Base-by-base conservation (phyloP, 2,329 filamentous ascomycete genomes). In the Raffaelea deltoideospora region DNA sequence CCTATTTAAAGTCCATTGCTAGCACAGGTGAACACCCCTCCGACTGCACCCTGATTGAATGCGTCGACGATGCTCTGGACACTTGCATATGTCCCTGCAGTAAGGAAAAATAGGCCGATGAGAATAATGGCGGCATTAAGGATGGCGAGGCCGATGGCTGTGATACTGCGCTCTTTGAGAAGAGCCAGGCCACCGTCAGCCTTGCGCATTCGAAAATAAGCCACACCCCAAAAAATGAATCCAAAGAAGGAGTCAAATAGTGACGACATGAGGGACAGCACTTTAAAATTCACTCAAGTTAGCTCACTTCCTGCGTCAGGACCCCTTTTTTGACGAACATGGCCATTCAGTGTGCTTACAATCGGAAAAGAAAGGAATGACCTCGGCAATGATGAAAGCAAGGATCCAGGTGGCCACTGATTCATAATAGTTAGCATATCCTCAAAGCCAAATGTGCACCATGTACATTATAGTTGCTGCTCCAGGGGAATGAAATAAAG, bases 171-270 rank as follows among this genome's bases (percentile, higher is more conserved):
- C 2, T 58, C 60, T 43, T 63, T 67, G 35, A 69, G 64, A 23
- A 70, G 64, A 1, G 62, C 58, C 3, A 65, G 51, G 7, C 67
- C 64, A 26, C 72, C 66, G 43, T 83, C 78, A 2, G 70, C 78
- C 17, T 60, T 61, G 33, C 80, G 68, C 79, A 88, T 83, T 38
- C 79, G 71, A 50, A 86, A 70, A 51, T 84, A 88, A 1, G 81
- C 82, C 2, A 84, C 69, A 11, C 79, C 82, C 82, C 82, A 95
- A 64, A 94, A 95, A 51, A 94, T 93, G 64, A 94, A 95, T 19
- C 87, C 87, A 49, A 88, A 88, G 67, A 86, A 88, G 37, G 81
- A 88, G 58, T 94, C 85, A 52, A 94, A 94, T 2, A 94, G 69
- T 4, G 84, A 84, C n/a, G 76, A 81, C 78, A 86, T 82, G 42